Evolutionary conservation across 2,329 filamentous ascomycete genomes (phyloP), one percentile per base, ranked within the genome.

Genomic region (Penicillium oxalicum): DNA sequence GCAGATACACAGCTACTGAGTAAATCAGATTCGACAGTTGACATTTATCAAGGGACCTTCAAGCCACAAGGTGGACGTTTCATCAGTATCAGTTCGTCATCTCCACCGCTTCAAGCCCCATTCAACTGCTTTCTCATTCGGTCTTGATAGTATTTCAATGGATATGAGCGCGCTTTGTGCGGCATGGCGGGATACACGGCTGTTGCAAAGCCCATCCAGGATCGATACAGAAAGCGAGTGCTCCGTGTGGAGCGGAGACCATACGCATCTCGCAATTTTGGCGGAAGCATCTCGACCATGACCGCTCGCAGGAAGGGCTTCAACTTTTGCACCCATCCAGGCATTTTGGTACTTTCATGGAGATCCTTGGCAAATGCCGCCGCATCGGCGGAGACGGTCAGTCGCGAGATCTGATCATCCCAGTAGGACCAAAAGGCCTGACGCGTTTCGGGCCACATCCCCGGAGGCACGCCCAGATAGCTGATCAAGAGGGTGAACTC

Each of bases 351-450:
- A 24, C 57, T 52, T n/a, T 57, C 44, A 6, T 58, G 43, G 7
- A 69, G 52, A 9, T 64, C 61, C 45, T 61, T 52, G 0, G 62
- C 66, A 25, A 68, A 61, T 7, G 53, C 50, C 11, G 63, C 62
- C 9, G 63, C 63, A 32, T 65, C 58, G 0, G 52, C 50, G 1
- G 63, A 63, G 4, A 68, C 65, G 4, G 51, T 55, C 43, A 68
- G 40, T 27, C 55, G 49, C 12, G 56, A 50, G 18, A 69, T 51
- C 48, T 63, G 61, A 7, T 61, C 57, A 28, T 68, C 66, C 66
- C 66, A 69, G 50, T 65, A 69, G n/a, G 48, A 54, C 66, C 66
- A 69, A 42, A 69, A 69, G 1, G 55, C 61, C 36, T 58, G 53
- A 5, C 66, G 63, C 5, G 60, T 56, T 5, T 58, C 48, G 2